These are phyloP conservation scores for Thielaviopsis cerberus DNA, from an alignment of 2,329 filamentous ascomycete genomes.

Conservation along the genomic window DNA sequence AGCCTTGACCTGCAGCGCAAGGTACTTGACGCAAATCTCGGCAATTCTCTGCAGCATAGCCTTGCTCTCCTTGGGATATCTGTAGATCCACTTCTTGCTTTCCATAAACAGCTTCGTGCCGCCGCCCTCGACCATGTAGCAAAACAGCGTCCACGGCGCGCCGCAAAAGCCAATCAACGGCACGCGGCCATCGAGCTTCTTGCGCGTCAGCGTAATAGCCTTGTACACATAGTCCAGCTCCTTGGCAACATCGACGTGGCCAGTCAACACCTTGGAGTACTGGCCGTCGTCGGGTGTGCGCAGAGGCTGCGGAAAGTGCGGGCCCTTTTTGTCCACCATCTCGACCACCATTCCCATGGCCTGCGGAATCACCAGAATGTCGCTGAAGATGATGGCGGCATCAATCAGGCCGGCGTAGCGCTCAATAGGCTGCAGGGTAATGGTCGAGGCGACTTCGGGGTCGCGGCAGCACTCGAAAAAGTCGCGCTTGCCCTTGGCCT, in stretches of 20 bases:
- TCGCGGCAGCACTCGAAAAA: conserved; percentile 96
- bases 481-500: conserved; percentile 75
- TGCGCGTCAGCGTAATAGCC: conserved; percentile 75
- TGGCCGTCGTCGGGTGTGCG: conserved; percentile 63
- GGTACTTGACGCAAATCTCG: conserved; percentile 83
- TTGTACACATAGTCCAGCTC: conserved; percentile 91
- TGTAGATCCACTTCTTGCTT: conserved; percentile 93
- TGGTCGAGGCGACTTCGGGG: conserved; percentile 77
- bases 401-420: conserved; percentile 81
- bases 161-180: conserved; percentile 93
- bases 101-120: conserved; percentile 89
- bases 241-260: conserved; percentile 63
- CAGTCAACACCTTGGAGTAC: conserved; percentile 57
- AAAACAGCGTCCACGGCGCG: conserved; percentile 88
- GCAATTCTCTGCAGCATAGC: conserved; percentile 76
- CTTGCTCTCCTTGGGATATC: conserved; percentile 63
- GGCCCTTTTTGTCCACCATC: conserved; percentile 95
- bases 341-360: conserved; percentile 97
- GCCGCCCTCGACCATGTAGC: conserved; percentile 98
- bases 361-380: conserved; percentile 93
- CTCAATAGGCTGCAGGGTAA: conserved; percentile 89
- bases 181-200: conserved; percentile 73
- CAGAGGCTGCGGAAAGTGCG: conserved; percentile 78
- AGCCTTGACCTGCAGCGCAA: conserved; percentile 79
- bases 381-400: conserved; percentile 95